Conservation (phyloP, 805 yeast species). For the Metschnikowia borealis region DNA sequence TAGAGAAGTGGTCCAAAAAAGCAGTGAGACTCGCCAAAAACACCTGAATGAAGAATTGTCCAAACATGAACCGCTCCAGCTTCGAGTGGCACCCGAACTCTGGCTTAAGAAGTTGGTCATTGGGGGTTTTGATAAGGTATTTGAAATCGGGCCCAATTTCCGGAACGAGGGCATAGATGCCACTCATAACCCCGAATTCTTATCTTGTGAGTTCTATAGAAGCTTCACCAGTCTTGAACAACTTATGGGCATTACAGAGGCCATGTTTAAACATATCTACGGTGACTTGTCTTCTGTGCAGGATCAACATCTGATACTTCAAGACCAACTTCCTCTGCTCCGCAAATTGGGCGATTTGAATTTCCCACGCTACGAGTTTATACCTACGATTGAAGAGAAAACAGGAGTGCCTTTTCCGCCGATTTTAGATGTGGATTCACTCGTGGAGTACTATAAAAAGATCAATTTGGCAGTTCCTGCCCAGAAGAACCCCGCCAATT, state of each 20-base stretch:
- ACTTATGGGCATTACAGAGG: conserved; percentile 61
- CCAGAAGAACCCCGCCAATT: conserved; percentile 49
- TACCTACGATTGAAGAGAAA: conserved; percentile 54
- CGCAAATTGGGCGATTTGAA: conserved; percentile 6
- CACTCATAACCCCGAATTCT: conserved; percentile 93
- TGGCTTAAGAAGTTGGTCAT: conserved; percentile 86
- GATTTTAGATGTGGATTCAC: conserved; percentile 34
- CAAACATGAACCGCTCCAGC: conserved; percentile 33
- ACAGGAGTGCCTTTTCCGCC: conserved; percentile 51
- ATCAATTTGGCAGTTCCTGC: conserved; percentile 36
- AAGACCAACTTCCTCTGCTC: conserved; percentile 16
- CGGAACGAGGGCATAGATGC: conserved; percentile 92
- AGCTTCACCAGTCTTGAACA: conserved; percentile 64
- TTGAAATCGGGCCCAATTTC: conserved; percentile 80
- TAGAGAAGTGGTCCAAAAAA: neutral
- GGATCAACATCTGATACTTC: conserved; percentile 15
- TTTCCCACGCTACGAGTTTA: conserved; percentile 52
- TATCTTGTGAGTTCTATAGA: conserved; percentile 85
- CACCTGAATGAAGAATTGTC: neutral
- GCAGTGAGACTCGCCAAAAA: neutral
- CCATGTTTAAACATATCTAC: conserved; percentile 45
- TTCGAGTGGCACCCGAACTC: conserved; percentile 92
- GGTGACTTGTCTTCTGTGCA: conserved; percentile 20
- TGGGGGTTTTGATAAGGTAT: conserved; percentile 81
- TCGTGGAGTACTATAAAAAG: conserved; percentile 38